phyloP scores from a whole-genome alignment of 208 protist species.

The Leishmania amazonensis region DNA sequence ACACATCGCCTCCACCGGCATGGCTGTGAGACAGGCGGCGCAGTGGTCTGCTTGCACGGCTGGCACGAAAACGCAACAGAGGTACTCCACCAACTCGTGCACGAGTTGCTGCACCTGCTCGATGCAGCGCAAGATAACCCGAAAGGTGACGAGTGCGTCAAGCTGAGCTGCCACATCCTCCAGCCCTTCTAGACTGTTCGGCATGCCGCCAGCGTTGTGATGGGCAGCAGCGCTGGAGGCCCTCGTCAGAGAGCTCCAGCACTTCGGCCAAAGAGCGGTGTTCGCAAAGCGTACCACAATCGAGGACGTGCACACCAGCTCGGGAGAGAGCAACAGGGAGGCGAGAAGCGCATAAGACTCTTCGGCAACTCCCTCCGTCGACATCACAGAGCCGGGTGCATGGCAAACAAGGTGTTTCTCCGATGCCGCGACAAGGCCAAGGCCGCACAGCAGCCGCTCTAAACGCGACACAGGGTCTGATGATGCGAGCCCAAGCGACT shows the following conservation, averaged over 20 bases:
- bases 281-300: neutral
- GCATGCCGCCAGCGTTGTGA: neutral
- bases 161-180: conserved; percentile 1
- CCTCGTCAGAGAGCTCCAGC: conserved; percentile 1
- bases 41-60: neutral
- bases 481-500: neutral
- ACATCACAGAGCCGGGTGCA: neutral
- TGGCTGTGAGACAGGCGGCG: conserved; percentile 5
- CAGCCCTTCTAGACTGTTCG: neutral
- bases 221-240: neutral
- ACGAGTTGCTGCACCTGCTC: conserved; percentile 14
- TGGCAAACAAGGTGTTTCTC: neutral
- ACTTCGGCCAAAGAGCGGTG: neutral
- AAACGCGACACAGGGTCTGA: conserved; percentile 1
- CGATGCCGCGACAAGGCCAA: conserved; percentile 2
- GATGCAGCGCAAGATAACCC: conserved; percentile 5
- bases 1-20: conserved; percentile 16
- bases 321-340: conserved; percentile 8
- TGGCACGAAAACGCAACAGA: conserved; percentile 17
- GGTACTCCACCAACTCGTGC: conserved; percentile 14
- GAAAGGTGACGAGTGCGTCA: conserved; percentile 21
- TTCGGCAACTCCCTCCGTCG: neutral
- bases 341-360: conserved; percentile 9
- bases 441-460: conserved; percentile 2
- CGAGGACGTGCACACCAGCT: conserved; percentile 4